These are phyloP conservation scores for Gossypium davidsonii DNA, from an alignment of 441 rosid genomes.

Conservation along the genomic window DNA sequence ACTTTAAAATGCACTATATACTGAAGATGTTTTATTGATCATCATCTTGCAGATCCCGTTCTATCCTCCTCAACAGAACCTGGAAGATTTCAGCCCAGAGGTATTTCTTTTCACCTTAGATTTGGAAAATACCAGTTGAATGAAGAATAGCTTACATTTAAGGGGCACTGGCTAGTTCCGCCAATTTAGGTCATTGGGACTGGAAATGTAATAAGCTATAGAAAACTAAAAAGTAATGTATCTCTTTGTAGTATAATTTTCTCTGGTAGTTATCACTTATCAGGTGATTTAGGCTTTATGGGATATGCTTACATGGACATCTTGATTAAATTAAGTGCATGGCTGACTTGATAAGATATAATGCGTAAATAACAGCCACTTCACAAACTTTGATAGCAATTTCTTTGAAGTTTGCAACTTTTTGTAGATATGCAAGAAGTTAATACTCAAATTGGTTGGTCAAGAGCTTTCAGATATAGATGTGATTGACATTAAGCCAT, in stretches of 20 bases:
- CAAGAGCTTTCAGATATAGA: constrained; percentile 69
- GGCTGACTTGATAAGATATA: neutral
- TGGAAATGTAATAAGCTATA: neutral
- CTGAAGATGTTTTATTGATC: constrained; percentile 9
- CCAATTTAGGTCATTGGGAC: neutral
- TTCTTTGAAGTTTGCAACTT: constrained; percentile 38
- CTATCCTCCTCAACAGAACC: constrained; percentile 89
- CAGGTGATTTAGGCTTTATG: neutral
- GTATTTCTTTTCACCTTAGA: constrained; percentile 30
- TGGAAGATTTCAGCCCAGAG: constrained; percentile 67
- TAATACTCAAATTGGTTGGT: constrained; percentile 77
- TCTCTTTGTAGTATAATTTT: neutral
- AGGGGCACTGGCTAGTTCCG: neutral
- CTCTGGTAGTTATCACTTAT: neutral
- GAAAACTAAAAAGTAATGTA: neutral
- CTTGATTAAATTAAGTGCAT: neutral
- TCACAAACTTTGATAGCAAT: constrained; percentile 16
- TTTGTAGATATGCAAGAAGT: constrained; percentile 74
- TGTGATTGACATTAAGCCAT: constrained; percentile 83
- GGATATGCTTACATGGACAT: neutral
- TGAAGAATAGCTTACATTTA: neutral
- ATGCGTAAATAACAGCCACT: neutral
- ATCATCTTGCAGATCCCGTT: constrained; percentile 58
- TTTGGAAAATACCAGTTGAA: neutral
- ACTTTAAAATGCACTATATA: neutral